Base-by-base conservation (phyloP, 2,329 filamentous ascomycete genomes). In the Aspergillus sp. region DNA sequence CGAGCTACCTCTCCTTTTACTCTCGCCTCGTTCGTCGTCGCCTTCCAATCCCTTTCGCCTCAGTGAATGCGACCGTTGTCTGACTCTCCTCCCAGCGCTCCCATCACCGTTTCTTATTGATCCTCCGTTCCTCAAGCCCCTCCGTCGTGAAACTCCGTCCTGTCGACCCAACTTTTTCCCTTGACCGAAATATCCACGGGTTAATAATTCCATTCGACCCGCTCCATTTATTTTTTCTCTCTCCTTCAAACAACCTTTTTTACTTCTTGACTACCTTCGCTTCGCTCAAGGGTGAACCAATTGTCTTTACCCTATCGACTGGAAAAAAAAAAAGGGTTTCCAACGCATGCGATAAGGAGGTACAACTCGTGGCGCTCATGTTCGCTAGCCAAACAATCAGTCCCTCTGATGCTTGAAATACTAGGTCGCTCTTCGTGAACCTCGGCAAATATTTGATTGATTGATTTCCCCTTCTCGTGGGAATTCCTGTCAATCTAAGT, bases 341-440 rank as follows among this genome's bases (percentile, higher is more conserved):
- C 32, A 40, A 44, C 46, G 42, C 39, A 42, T 45, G 38, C 41
- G 40, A 45, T 51, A 52, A 51, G 45, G 49, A 37, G 51, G 46
- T 42, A 49, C 41, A 44, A 13, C 37, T 19, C 19, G 19, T 19
- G 19, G 19, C 19, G 19, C 19, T 19, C 19, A 19, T 19, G 19
- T 19, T 19, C 19, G 19, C 19, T 19, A 19, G 19, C 19, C 19
- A 19, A 19, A 19, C 19, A 19, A 19, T 19, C 19, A 19, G 19
- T 19, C 19, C 19, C 19, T 19, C 19, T 19, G 19, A 19, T 19
- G 19, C 19, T 19, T 19, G 19, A 19, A 19, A 19, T 19, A 19
- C 19, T 19, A 19, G 19, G 19, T 19, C 19, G 19, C 19, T 19
- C 19, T 19, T 19, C 19, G 19, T 19, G 19, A 19, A 2, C 19